Percentiles rank a stretch among this genome's conserved stretches.
Evolutionary conservation across 768 basidiomycete genomes (phyloP).

Genomic region (Auriscalpium orientale): DNA sequence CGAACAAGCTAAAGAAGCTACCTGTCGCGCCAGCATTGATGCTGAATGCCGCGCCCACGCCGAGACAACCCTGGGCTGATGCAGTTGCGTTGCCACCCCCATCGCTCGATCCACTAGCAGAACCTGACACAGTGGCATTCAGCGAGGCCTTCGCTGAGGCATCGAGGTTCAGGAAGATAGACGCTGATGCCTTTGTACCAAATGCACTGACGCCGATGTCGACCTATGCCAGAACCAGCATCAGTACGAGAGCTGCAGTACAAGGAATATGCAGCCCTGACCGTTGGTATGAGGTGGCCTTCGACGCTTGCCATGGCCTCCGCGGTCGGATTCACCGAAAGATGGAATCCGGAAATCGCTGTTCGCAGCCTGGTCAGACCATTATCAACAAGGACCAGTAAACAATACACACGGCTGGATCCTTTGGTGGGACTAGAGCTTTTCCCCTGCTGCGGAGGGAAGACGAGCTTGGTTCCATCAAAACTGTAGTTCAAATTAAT

Average conservation of each 20-base stretch:
- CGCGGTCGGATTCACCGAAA: slow-evolving; percentile 24
- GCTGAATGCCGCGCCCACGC: background rate
- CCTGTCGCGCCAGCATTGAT: background rate
- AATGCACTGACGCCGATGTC: background rate
- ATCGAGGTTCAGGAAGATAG: slow-evolving; percentile 2
- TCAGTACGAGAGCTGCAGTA: slow-evolving; percentile 8
- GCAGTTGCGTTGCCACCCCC: background rate
- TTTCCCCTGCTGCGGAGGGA: slow-evolving; percentile 30
- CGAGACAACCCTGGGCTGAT: slow-evolving; percentile 2
- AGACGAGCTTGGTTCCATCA: slow-evolving; percentile 33
- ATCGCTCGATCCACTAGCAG: background rate
- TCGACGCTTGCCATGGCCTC: slow-evolving; percentile 31
- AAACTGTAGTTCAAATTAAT: slow-evolving; percentile 38
- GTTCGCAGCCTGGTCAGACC: background rate
- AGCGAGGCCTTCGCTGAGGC: background rate
- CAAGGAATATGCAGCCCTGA: background rate
- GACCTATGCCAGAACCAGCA: slow-evolving; percentile 16
- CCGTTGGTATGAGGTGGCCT: slow-evolving; percentile 36
- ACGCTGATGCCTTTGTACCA: background rate
- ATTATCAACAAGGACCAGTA: too few species aligned
- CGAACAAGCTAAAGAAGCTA: background rate
- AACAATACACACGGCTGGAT: slow-evolving; percentile 34
- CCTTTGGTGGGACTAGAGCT: slow-evolving; percentile 25
- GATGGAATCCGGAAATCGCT: slow-evolving; percentile 31
- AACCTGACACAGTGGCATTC: background rate